Conservation (phyloP, 139 green algal genomes). For the Trebouxia sp. region DNA sequence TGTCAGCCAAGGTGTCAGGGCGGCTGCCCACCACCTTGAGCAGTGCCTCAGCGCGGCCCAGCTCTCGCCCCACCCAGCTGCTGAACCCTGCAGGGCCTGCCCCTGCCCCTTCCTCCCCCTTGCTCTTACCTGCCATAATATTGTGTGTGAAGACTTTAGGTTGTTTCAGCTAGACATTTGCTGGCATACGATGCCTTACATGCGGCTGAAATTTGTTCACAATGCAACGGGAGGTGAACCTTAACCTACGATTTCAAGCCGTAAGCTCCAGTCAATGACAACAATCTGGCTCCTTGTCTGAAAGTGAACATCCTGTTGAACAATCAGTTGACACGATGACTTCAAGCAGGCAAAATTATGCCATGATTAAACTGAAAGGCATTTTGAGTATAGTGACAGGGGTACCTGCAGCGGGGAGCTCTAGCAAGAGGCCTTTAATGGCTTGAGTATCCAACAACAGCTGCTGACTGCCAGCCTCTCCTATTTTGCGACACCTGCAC, state of each 20-base stretch:
- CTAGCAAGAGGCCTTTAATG: slow-evolving; percentile 56
- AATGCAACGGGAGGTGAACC: not conserved
- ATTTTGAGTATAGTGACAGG: not conserved
- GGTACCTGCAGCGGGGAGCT: slow-evolving; percentile 40
- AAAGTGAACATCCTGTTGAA: too few species aligned
- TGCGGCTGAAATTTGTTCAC: not conserved
- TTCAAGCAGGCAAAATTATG: too few species aligned
- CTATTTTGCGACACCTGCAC: slow-evolving; percentile 49
- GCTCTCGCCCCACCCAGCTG: slow-evolving; percentile 48
- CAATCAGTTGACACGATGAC: too few species aligned
- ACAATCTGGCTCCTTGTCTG: too few species aligned
- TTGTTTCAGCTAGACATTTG: too few species aligned
- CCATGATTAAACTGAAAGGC: too few species aligned
- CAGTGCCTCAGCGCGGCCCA: slow-evolving; percentile 70
- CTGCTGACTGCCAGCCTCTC: slow-evolving; percentile 66
- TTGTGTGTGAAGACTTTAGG: too few species aligned
- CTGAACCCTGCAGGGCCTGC: slow-evolving; percentile 31
- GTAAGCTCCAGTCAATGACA: too few species aligned
- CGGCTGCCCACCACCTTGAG: slow-evolving; percentile 80
- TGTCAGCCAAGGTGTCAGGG: slow-evolving; percentile 67
- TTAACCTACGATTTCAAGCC: too few species aligned
- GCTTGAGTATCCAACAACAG: slow-evolving; percentile 78
- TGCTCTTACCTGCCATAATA: slow-evolving; percentile 1
- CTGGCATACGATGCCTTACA: not conserved
- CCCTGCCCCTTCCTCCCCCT: not conserved